phyloP scores from a whole-genome alignment of 1,284 basidiomycete species.

The Nidula niveotomentosa region DNA sequence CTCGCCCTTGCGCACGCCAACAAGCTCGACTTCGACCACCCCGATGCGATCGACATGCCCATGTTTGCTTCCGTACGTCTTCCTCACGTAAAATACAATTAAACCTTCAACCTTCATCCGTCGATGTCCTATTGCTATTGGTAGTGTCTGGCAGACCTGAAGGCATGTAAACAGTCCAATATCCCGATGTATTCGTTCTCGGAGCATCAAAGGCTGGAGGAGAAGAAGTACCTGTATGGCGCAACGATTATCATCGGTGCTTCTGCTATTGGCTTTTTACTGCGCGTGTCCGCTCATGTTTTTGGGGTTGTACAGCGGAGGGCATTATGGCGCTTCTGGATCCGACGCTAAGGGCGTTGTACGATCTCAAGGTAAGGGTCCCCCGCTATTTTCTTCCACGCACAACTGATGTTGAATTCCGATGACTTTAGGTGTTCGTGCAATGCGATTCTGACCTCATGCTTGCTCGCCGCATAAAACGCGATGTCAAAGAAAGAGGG shows the following conservation, averaged over 20 bases:
- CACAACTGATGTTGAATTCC: not conserved
- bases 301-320: slow-evolving; percentile 54
- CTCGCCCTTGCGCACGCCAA: slow-evolving; percentile 82
- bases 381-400: not conserved
- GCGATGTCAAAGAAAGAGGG: slow-evolving; percentile 89
- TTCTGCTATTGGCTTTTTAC: slow-evolving; percentile 6
- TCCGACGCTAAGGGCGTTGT: slow-evolving; percentile 73
- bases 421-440: slow-evolving; percentile 61
- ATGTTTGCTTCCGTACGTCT: slow-evolving; percentile 74
- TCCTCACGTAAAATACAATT: not conserved
- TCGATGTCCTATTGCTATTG: slow-evolving; percentile 1
- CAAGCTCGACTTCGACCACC: slow-evolving; percentile 91
- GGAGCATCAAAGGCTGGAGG: slow-evolving; percentile 84
- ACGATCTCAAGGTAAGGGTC: slow-evolving; percentile 82
- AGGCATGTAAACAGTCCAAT: slow-evolving; percentile 78
- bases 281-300: not conserved
- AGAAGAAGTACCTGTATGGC: slow-evolving; percentile 93
- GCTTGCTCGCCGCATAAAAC: slow-evolving; percentile 89
- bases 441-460: slow-evolving; percentile 96
- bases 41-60: slow-evolving; percentile 90
- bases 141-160: slow-evolving; percentile 84
- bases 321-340: slow-evolving; percentile 93
- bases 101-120: slow-evolving; percentile 5
- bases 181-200: slow-evolving; percentile 95
- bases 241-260: slow-evolving; percentile 91